Conservation (phyloP, 352 stramenopile genomes). For the Phytopythium aichiense region DNA sequence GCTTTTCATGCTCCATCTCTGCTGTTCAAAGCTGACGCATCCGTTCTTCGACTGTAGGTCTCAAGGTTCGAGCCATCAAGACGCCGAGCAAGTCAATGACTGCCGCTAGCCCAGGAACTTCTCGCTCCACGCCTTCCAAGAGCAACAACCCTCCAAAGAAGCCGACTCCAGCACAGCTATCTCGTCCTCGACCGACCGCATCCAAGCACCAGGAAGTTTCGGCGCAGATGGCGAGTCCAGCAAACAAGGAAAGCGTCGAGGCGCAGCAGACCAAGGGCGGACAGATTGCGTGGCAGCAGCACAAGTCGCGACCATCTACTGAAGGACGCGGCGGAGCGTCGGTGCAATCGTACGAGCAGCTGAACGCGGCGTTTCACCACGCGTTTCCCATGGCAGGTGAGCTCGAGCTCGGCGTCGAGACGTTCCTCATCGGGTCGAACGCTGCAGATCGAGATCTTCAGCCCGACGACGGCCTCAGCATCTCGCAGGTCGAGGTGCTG, state of each 20-base stretch:
- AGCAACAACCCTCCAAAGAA: not conserved
- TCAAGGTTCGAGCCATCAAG: not conserved
- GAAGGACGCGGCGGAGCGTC: not conserved
- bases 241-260: not conserved
- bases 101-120: not conserved
- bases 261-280: not conserved
- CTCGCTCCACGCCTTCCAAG: not conserved
- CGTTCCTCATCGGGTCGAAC: constrained; percentile 67
- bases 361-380: constrained; percentile 53
- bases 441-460: constrained; percentile 36
- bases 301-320: not conserved
- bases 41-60: not conserved
- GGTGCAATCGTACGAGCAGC: constrained; percentile 34
- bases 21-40: not conserved
- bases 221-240: not conserved
- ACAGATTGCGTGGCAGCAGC: not conserved
- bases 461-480: constrained; percentile 55
- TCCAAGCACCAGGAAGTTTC: not conserved
- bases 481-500: constrained; percentile 78
- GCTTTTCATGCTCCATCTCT: not conserved
- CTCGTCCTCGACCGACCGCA: not conserved
- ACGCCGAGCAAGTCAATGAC: not conserved
- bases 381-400: constrained; percentile 71
- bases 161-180: not conserved
- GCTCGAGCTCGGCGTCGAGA: constrained; percentile 69